Conservation (phyloP, 129 eudicot genomes). For the Rutidosis leptorrhynchoides region DNA sequence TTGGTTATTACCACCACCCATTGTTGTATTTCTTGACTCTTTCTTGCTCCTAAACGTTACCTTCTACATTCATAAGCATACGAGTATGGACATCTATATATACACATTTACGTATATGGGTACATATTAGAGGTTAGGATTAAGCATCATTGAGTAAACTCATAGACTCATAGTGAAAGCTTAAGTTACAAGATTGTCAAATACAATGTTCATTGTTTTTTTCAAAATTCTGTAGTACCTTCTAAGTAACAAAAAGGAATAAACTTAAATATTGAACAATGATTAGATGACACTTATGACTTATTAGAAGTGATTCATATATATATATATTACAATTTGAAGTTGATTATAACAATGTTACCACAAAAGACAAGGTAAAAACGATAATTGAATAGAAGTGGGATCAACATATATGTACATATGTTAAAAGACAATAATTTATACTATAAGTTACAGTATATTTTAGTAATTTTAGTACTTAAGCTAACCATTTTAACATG, state of each 20-base stretch:
- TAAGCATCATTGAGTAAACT: neutral
- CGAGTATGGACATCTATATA: neutral
- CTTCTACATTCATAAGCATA: neutral
- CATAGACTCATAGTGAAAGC: neutral
- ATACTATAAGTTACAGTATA: too few relatives aligned
- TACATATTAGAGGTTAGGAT: neutral
- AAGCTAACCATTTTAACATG: neutral
- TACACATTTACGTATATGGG: neutral
- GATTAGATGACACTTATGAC: too few relatives aligned
- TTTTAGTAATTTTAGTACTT: too few relatives aligned
- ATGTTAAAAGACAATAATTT: too few relatives aligned
- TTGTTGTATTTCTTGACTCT: slow-evolving; percentile 8
- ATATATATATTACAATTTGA: too few relatives aligned
- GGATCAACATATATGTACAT: neutral
- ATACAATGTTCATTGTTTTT: too few relatives aligned
- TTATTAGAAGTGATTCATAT: too few relatives aligned
- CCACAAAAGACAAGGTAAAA: neutral
- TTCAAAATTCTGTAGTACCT: too few relatives aligned
- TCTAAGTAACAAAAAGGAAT: too few relatives aligned
- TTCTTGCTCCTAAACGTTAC: neutral
- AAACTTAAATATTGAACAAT: too few relatives aligned
- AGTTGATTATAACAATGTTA: too few relatives aligned
- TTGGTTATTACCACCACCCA: slow-evolving; percentile 27
- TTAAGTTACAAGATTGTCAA: too few relatives aligned
- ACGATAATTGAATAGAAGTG: neutral